Base-by-base conservation (phyloP, 495 filamentous ascomycete species). In the Penicillium psychrofluorescens region DNA sequence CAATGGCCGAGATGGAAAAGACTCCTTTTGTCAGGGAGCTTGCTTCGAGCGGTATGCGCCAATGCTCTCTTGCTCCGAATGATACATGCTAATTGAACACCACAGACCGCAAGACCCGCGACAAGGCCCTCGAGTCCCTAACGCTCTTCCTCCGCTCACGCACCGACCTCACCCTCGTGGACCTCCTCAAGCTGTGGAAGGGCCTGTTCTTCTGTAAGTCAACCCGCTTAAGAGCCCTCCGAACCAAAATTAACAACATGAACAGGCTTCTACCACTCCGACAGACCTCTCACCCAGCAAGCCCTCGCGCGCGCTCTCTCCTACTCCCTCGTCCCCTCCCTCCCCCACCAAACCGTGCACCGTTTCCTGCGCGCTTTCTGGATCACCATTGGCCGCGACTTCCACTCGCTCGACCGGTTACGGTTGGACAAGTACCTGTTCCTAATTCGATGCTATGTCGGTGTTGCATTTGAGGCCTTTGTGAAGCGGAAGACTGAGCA, bases 391-490 rank as follows among this genome's bases (percentile, higher is more conserved):
- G 75, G 80, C 35, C 70, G 81, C 36, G 86, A 95, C 59, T 97
- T 86, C 83, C 74, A 73, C 29, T 70, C 77, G 14, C 85, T 99
- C 46, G 94, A 96, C 62, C 81, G 83, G 16, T 61, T 94, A 45
- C 81, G 91, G 32, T 81, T 96, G 72, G 87, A 97, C 60, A 98
- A 98, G 67, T 98, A 91, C 59, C 71, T 99, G 39, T 73, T 86
- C 51, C 72, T 99, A 16, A 81, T 95, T 41, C 80, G 92, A 38
- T 75, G 79, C 43, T 86, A 88, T 45, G 64, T 98, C 10, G 75
- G 75, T 11, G 78, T 83, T 9, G 75, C 76, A 12, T 86, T 94
- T 45, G 61, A 66, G 49, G 35, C 71, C 1, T 64, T 71, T 46
- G 30, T 74, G 14, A 69, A 70, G 56, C 49, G 51, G 13, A 52